Evolutionary conservation across 2,329 filamentous ascomycete species (phyloP), one percentile per base, ranked within the genome.

Genomic region (Fusarium bulbicola): DNA sequence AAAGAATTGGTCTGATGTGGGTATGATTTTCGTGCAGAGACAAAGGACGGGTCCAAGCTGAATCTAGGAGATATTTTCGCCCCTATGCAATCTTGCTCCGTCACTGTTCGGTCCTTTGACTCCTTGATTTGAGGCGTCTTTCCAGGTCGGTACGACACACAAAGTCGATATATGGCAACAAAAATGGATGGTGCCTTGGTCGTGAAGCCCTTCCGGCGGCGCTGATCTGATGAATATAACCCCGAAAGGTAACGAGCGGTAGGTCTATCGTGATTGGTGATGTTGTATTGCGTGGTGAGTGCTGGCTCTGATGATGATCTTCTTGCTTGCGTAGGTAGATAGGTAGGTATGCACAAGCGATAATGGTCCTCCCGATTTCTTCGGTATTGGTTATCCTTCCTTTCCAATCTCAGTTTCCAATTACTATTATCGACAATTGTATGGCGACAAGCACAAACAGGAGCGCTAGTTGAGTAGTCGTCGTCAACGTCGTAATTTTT

Each of bases 351-450:
- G 50, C 24, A 34, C 50, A 59, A 52, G 58, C 47, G 40, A 34
- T 45, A 36, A 43, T 53, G 40, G 34, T 69, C 57, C 47, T 63
- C 49, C 47, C 43, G 46, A n/a, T 49, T 69, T 34, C 43, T 52
- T 59, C 18, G 57, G 24, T 49, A 8, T 45, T 66, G 28, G 58
- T 32, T 59, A 54, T 61, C 50, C 58, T 69, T 60, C 42, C 37
- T 46, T 49, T 73, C 56, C 72, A 68, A 68, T 74, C 52, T 58
- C 65, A 52, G 45, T 58, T 64, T 68, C 62, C 66, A 65, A 61
- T 57, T 67, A 63, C 75, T 64, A 68, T 73, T 69, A 62, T 77
- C 66, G 76, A 77, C 74, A 63, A 78, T 77, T 74, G 75, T 76
- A 79, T 79, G 75, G 68, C 73, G 72, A 75, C 71, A 69, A 57